Base-by-base conservation (phyloP, 2,329 filamentous ascomycete species). In the Aspergillus calidoustus region DNA sequence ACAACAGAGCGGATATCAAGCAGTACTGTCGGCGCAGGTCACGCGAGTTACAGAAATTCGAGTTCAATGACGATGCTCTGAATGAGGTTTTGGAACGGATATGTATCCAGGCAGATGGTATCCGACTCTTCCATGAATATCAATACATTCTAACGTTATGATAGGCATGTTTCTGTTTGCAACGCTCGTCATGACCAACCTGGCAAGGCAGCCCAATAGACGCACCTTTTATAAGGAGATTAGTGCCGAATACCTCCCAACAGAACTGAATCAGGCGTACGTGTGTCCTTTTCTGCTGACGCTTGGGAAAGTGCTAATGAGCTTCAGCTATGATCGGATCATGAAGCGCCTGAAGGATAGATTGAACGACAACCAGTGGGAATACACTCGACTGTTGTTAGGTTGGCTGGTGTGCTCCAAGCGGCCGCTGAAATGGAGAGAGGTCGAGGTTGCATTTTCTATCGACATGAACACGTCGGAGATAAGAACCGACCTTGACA, bases 131-230 rank as follows among this genome's bases (percentile, higher is more conserved):
- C 13, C 31, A 13, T 1, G 9, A 9, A 17, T 28, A 28, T 28
- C 31, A 5, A 23, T 53, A 34, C 13, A 34, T 23, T 38, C 30
- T 47, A 52, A 59, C 19, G 38, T 4, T 5, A 1, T 44, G 13
- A 47, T 48, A 62, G 60, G 60, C 19, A 62, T 62, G 50, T 62
- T 62, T 31, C 41, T 62, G 7, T 59, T 59, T 22, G 60, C 60
- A 9, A 55, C 47, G 30, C 47, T 62, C 9, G 60, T 62, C 22
- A 62, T 62, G 28, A 44, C 47, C 47, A 62, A 62, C n/a, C 31
- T 62, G 13, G 19, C 30, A 48, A 49, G 47, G 6, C 60, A 62
- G 25, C 47, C 47, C 13, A 62, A n/a, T 23, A 22, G 13, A n/a
- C 19, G 34, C 31, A 19, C 25, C 7, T 48, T 48, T 8, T 11